These are phyloP conservation scores for Chlamydomonas sp. DNA, from an alignment of 139 green algal genomes.

Conservation along the genomic window DNA sequence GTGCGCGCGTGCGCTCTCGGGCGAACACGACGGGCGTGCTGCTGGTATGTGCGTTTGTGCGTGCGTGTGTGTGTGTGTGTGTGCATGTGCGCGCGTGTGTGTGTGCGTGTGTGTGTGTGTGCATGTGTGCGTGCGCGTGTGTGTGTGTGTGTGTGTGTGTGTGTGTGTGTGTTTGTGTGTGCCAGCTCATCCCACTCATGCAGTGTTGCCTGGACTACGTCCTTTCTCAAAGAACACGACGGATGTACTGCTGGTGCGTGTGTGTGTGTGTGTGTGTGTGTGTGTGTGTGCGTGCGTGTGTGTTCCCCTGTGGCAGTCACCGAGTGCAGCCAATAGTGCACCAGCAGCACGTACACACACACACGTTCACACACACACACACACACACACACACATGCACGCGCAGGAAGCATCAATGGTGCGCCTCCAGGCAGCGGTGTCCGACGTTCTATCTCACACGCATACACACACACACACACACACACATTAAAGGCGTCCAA, in stretches of 20 bases:
- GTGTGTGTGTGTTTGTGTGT: too few relatives aligned
- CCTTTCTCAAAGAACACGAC: conserved; percentile 36
- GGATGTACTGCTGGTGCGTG: conserved; percentile 26
- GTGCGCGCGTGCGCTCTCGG: neutral
- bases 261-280: neutral
- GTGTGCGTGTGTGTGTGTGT: too few relatives aligned
- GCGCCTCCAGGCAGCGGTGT: conserved; percentile 18
- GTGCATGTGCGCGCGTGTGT: neutral
- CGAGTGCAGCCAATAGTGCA: too few relatives aligned
- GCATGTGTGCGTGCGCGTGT: too few relatives aligned
- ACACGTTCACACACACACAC: conserved; percentile 7
- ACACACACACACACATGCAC: too few relatives aligned
- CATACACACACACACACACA: conserved; percentile 6
- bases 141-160: too few relatives aligned
- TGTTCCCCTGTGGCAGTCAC: neutral
- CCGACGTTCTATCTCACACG: conserved; percentile 21
- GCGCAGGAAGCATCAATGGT: conserved; percentile 35
- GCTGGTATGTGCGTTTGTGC: conserved; percentile 6
- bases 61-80: neutral
- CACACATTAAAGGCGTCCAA: too few relatives aligned
- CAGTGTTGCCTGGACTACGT: conserved; percentile 36
- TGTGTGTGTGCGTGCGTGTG: too few relatives aligned
- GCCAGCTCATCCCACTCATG: conserved; percentile 29
- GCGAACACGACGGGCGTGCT: neutral
- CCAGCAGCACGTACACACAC: neutral